Base-by-base conservation (phyloP, 495 filamentous ascomycete genomes). In the Xylaria curta region DNA sequence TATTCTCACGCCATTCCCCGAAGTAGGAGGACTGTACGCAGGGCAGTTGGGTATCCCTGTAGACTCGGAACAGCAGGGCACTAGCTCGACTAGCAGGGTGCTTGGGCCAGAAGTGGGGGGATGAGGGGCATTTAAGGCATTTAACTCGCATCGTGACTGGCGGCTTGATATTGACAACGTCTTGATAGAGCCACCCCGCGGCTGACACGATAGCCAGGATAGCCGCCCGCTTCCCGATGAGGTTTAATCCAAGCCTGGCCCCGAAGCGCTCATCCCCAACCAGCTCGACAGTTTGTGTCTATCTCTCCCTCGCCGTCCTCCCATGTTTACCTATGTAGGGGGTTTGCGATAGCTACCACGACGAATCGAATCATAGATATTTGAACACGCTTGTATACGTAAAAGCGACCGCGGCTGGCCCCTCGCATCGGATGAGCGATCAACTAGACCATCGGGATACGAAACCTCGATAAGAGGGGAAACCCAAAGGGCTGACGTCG, bases 381-480 rank as follows among this genome's bases (percentile, higher is more conserved):
- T 46, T 71, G 38, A 64, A 31, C 17, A 63, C 56, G 36, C n/a
- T 4, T 64, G 47, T 54, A 56, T 64, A 44, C 7, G 12, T 33
- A 49, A 21, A 49, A 66, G 21, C 28, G 62, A 59, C 38, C 69
- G 42, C 61, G 69, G 53, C 69, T 49, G 61, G 61, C 54, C 26
- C 62, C 28, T 54, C 62, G 61, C 51, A 71, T 60, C 61, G 42
- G 36, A 71, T 66, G 62, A 65, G 69, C 62, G 62, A 66, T 36
- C 61, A 59, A 49, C 46, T 61, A 59, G 51, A 47, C 19, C 60
- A 54, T 33, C 36, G 61, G 69, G 61, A 71, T 71, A 66, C 69
- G 62, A 58, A 54, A 61, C 38, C 38, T 53, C 40, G 62, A 66
- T 66, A 66, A 66, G 69, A 71, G 69, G 69, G 69, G 69, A 71